Base-by-base conservation (phyloP, 345 rosid genomes). In the Conringia planisiliqua region DNA sequence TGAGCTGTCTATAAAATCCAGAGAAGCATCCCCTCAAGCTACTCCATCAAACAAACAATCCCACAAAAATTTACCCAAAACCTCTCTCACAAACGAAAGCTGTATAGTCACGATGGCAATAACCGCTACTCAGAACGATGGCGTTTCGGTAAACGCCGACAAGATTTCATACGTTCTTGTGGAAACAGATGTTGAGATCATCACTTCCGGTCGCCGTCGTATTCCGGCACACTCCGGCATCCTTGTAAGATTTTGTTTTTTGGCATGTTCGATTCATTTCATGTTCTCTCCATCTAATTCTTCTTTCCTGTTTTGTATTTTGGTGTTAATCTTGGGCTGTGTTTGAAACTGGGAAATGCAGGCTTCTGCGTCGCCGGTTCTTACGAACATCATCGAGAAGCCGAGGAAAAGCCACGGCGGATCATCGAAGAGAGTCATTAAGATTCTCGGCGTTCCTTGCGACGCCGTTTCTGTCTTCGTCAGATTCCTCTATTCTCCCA, bases 381-480 rank as follows among this genome's bases (percentile, higher is more conserved):
- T 93, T 73, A 89, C 78, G 52, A 88, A 77, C 64, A 48, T 86
- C 61, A 86, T 93, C 1, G 71, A 70, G 38, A 29, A 87, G 81
- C 51, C 71, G 81, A 51, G 90, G 86, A 14, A 71, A 44, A 27
- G 78, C 78, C 85, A 81, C 77, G 83, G 85, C 32, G 78, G 87
- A 68, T 48, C 68, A 59, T 80, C 91, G 0, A 84, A 80, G 73
- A 82, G 50, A 74, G 67, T 86, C 72, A 82, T 93, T 24, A 86
- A 85, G 36, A 89, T 93, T 70, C 85, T 85, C 55, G 97, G 98
- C 9, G 98, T 93, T 44, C 96, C 97, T 3, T 79, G 85, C 82
- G 86, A 80, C 54, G 97, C 98, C 63, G 98, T 93, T 66, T 81
- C 85, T 0, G 78, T 88, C 3, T 93, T 93, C 36, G 46, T 91